Base-by-base conservation (phyloP, 495 filamentous ascomycete species). In the Filosporella fistucella region DNA sequence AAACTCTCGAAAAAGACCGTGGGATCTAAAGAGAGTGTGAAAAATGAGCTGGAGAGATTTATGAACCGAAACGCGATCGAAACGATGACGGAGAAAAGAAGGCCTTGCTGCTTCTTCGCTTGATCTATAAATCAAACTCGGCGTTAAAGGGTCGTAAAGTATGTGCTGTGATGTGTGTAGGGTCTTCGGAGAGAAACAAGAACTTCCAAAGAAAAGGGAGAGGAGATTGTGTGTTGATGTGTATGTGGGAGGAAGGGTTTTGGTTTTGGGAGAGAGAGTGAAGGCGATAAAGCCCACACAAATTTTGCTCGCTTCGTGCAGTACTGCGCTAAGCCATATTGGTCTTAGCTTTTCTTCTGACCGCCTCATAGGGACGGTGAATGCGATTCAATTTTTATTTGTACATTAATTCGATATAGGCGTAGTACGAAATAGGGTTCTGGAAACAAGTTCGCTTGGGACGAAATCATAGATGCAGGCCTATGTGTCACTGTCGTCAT, bases 161-260 rank as follows among this genome's bases (percentile, higher is more conserved):
- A 62, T 63, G 63, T 59, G 56, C 62, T 62, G 56, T 53, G 57
- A 54, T 70, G 63, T 58, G 62, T 12, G 14, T 12, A 60, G 50
- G 59, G 61, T 64, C 67, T 65, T 67, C 68, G 60, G 63, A 67
- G 60, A 61, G 64, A 61, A 64, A 48, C 51, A 61, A 64, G 13
- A 29, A 25, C 61, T 62, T 68, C 65, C 63, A 65, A 69, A 66
- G 61, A 59, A 63, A 63, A 57, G 50, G 49, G 42, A 52, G 55
- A 52, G 43, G 52, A 48, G 28, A 41, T 21, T 28, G 47, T 47
- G 30, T 53, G n/a, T 36, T 43, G 45, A 48, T 35, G 32, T 35
- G 39, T 2, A 17, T 43, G n/a, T 24, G 17, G 35, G 35, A 28
- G 29, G 48, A 10, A 16, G 11, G 30, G 26, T 30, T 44, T 21